Evolutionary conservation across 495 filamentous ascomycete species (phyloP).

Genomic region (Podospora conica): DNA sequence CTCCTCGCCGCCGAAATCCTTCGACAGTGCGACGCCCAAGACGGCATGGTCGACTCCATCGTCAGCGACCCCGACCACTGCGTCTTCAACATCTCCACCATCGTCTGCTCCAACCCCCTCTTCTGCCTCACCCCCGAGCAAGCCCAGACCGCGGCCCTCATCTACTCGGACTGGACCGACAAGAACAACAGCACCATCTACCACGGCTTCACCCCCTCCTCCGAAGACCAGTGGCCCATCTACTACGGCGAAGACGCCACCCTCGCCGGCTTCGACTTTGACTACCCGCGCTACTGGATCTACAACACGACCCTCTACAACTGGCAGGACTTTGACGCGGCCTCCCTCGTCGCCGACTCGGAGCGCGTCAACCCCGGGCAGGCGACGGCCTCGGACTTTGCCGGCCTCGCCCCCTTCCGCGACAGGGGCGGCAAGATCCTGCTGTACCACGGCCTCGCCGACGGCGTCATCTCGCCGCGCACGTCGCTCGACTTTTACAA

Average conservation of each 20-base stretch:
- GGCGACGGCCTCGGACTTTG: constrained; percentile 42
- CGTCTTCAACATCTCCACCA: constrained; percentile 45
- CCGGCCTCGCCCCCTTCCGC: constrained; percentile 27
- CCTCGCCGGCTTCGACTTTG: constrained; percentile 28
- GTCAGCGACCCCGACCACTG: constrained; percentile 58
- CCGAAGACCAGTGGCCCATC: constrained; percentile 27
- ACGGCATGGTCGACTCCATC: constrained; percentile 59
- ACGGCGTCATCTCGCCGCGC: constrained; percentile 43
- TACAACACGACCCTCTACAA: constrained; percentile 38
- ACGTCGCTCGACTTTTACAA: constrained; percentile 44
- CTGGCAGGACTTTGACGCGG: constrained; percentile 31
- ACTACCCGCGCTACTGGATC: constrained; percentile 35
- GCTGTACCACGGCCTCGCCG: constrained; percentile 51
- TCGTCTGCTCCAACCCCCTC: constrained; percentile 46
- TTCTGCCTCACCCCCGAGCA: constrained; percentile 53
- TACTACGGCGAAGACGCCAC: constrained; percentile 22
- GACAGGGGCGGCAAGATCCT: constrained; percentile 47
- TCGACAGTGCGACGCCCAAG: constrained; percentile 58
- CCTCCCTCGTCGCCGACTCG: constrained; percentile 16
- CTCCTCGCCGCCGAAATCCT: constrained; percentile 53
- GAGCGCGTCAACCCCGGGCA: constrained; percentile 28
- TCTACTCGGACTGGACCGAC: constrained; percentile 47
- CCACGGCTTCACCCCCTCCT: constrained; percentile 38
- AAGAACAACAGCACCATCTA: constrained; percentile 46
- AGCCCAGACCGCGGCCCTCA: constrained; percentile 45